Evolutionary conservation across 768 basidiomycete genomes (phyloP).

Genomic region (Termitomyces bulborhizus): DNA sequence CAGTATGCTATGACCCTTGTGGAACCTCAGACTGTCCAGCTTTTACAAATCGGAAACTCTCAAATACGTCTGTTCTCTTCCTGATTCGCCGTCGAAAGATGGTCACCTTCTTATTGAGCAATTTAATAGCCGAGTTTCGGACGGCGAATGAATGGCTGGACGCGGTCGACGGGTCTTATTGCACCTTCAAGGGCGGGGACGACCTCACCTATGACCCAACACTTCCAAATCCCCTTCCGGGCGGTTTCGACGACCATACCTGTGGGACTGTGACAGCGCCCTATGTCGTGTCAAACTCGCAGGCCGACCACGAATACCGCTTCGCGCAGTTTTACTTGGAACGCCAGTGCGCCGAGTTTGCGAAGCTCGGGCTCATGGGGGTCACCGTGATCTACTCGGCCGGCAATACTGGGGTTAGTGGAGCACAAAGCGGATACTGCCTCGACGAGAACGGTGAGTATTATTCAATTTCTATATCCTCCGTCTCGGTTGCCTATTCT

Average conservation of each 20-base stretch:
- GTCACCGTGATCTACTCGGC: conserved; percentile 35
- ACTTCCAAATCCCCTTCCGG: conserved; percentile 23
- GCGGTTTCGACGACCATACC: conserved; percentile 23
- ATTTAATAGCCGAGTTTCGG: conserved; percentile 12
- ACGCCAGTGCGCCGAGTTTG: conserved; percentile 44
- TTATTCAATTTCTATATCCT: not conserved
- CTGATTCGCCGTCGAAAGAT: not conserved
- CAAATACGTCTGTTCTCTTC: not conserved
- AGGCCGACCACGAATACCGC: conserved; percentile 30
- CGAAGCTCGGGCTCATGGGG: conserved; percentile 42
- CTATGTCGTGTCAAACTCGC: conserved; percentile 38
- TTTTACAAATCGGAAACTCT: conserved; percentile 14
- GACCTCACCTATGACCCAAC: conserved; percentile 26
- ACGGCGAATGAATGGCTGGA: conserved; percentile 31
- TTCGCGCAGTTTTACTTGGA: conserved; percentile 26
- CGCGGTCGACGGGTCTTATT: conserved; percentile 29
- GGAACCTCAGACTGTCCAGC: conserved; percentile 22
- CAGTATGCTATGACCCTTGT: conserved; percentile 39
- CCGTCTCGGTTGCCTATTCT: conserved; percentile 1
- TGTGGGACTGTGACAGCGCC: conserved; percentile 33
- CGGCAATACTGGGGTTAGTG: conserved; percentile 36
- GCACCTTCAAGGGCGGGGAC: conserved; percentile 27
- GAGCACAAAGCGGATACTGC: conserved; percentile 24
- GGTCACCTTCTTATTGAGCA: not conserved
- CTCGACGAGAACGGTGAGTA: conserved; percentile 30